phyloP scores from a whole-genome alignment of 495 filamentous ascomycete species.

The Podospora anserina region DNA sequence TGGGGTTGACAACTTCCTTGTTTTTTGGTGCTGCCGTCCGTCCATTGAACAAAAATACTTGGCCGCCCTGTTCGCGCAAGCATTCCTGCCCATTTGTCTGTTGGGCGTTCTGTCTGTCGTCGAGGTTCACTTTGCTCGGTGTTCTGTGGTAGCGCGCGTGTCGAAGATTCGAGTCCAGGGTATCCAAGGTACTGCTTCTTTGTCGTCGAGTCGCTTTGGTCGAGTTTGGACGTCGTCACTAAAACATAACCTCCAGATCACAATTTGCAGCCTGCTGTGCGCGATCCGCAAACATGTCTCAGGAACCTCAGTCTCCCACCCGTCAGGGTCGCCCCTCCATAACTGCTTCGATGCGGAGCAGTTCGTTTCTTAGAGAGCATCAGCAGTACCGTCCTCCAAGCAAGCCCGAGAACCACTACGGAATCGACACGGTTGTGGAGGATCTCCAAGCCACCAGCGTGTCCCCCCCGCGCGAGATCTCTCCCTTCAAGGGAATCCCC shows the following conservation, averaged over 20 bases:
- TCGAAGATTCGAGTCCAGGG: neutral
- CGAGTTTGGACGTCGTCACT: neutral
- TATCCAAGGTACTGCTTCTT: neutral
- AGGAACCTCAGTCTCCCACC: slow-evolving; percentile 29
- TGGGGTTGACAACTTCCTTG: neutral
- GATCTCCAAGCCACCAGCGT: slow-evolving; percentile 36
- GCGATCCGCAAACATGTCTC: slow-evolving; percentile 33
- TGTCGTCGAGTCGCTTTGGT: neutral
- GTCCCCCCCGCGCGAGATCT: slow-evolving; percentile 38
- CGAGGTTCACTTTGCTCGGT: neutral
- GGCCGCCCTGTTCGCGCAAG: neutral
- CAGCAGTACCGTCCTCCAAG: slow-evolving; percentile 69
- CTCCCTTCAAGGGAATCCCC: slow-evolving; percentile 52
- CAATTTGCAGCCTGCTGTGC: neutral
- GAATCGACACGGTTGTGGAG: slow-evolving; percentile 55
- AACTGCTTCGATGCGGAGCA: slow-evolving; percentile 55
- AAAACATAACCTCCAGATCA: neutral
- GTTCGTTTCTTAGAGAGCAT: slow-evolving; percentile 68
- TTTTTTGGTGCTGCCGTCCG: neutral
- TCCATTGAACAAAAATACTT: neutral
- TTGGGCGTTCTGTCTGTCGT: neutral
- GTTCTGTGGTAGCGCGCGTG: neutral
- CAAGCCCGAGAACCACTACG: slow-evolving; percentile 49
- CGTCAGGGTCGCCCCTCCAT: slow-evolving; percentile 44
- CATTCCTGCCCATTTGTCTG: neutral